Base-by-base conservation (phyloP, 352 stramenopile species). In the Globisporangium lucens region DNA sequence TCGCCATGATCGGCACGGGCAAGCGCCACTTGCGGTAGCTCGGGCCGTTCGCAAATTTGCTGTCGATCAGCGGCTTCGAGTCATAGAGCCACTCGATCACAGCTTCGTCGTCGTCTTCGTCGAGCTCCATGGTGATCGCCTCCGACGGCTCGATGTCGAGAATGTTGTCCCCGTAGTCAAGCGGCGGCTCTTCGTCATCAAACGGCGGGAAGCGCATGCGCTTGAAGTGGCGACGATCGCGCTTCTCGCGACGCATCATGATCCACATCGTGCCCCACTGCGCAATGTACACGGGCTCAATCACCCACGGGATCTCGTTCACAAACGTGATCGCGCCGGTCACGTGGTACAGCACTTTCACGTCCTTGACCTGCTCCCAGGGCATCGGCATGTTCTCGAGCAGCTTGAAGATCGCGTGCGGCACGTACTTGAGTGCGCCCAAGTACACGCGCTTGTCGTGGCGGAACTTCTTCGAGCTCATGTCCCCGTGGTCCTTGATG, bases 381-480 rank as follows among this genome's bases (percentile, higher is more conserved):
- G 98, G 98, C 98, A 99, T 99, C 53, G 98, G 98, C 93, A 99
- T 99, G 77, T 99, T 99, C 85, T 99, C 98, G 60, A 99, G 77
- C 52, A 99, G 80, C 85, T 99, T 99, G 75, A 98, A 99, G 46
- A 99, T 90, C 20, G 98, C 96, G 74, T 99, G 98, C 13, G 98
- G 98, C 29, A 99, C 96, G 77, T 99, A 99, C 78, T 99, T 99
- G 53, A 99, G 83, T 49, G 98, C 98, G n/a, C 98, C 98, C 0
- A 99, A 75, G 75, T 99, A 99, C 33, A 99, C 90, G 58, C 98
- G 89, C 78, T 99, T 99, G 79, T 99, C 98, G 67, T 98, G 91
- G 22, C 96, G 90, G 75, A 99, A 99, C 68, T 99, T 99, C 82
- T 99, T 99, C 58, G 93, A 98, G 65, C 95, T 99, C 98, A 99